These are phyloP conservation scores for Pseudopithomyces chartarum DNA, from an alignment of 2,329 filamentous ascomycete species.

Conservation along the genomic window DNA sequence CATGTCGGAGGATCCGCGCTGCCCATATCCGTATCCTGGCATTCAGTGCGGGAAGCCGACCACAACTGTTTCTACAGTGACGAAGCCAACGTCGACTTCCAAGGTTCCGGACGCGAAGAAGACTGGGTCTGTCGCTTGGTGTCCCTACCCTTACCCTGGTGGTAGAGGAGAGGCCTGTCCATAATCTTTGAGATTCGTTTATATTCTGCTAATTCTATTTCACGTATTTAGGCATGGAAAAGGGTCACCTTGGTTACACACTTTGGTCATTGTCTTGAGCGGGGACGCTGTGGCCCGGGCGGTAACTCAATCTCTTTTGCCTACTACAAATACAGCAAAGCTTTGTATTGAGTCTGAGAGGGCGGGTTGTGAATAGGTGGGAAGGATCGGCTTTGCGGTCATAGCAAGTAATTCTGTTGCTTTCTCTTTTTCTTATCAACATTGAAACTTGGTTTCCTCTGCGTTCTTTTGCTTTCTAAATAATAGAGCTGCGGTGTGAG, in stretches of 20 bases:
- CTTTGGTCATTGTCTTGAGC: constrained; percentile 10
- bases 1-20: constrained; percentile 21
- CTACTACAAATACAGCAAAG: background rate
- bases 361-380: background rate
- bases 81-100: background rate
- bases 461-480: background rate
- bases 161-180: background rate
- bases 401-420: background rate
- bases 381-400: background rate
- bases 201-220: background rate
- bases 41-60: constrained; percentile 22
- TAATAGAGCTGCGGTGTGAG: no score
- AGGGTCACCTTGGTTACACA: constrained; percentile 7
- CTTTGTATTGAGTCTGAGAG: background rate
- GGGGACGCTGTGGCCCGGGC: background rate
- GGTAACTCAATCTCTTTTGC: background rate
- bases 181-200: background rate
- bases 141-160: constrained; percentile 23
- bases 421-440: background rate
- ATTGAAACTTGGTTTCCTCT: background rate
- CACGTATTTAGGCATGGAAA: background rate
- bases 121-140: constrained; percentile 11
- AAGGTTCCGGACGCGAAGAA: constrained; percentile 4
- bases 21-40: constrained; percentile 37
- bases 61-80: constrained; percentile 21